These are phyloP conservation scores for Colletotrichum sp. DNA, from an alignment of 2,329 filamentous ascomycete species.

Conservation along the genomic window DNA sequence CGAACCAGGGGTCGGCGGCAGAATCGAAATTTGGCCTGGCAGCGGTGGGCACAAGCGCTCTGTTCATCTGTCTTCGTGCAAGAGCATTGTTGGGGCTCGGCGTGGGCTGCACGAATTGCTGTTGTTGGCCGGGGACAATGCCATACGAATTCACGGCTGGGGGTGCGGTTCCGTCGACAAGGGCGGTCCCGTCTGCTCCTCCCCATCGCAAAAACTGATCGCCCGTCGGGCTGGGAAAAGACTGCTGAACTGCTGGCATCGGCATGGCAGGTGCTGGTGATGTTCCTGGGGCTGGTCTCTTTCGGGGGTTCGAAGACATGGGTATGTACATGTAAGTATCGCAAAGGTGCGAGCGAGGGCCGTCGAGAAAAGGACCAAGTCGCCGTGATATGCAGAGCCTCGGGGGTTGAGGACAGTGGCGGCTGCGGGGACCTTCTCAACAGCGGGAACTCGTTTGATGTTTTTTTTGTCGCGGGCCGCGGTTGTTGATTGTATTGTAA, in stretches of 20 bases:
- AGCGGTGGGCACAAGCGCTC: slow-evolving; percentile 52
- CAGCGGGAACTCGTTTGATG: slow-evolving; percentile 1
- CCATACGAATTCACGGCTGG: slow-evolving; percentile 41
- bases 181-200: slow-evolving; percentile 38
- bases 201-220: slow-evolving; percentile 56
- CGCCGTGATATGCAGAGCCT: slow-evolving; percentile 6
- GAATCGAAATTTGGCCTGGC: slow-evolving; percentile 41
- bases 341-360: neutral
- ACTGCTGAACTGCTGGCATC: slow-evolving; percentile 52
- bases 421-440: neutral
- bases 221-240: slow-evolving; percentile 50
- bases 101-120: slow-evolving; percentile 31
- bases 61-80: slow-evolving; percentile 57
- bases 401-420: neutral
- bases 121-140: slow-evolving; percentile 42
- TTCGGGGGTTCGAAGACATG: slow-evolving; percentile 64
- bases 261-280: slow-evolving; percentile 69
- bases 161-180: slow-evolving; percentile 37
- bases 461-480: neutral
- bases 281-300: slow-evolving; percentile 76
- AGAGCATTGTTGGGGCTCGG: slow-evolving; percentile 44
- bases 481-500: neutral
- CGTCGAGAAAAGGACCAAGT: neutral
- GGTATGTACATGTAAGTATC: slow-evolving; percentile 22
- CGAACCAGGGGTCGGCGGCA: slow-evolving; percentile 45